Evolutionary conservation across 768 basidiomycete genomes (phyloP).

Genomic region (Lentinula aciculospora): DNA sequence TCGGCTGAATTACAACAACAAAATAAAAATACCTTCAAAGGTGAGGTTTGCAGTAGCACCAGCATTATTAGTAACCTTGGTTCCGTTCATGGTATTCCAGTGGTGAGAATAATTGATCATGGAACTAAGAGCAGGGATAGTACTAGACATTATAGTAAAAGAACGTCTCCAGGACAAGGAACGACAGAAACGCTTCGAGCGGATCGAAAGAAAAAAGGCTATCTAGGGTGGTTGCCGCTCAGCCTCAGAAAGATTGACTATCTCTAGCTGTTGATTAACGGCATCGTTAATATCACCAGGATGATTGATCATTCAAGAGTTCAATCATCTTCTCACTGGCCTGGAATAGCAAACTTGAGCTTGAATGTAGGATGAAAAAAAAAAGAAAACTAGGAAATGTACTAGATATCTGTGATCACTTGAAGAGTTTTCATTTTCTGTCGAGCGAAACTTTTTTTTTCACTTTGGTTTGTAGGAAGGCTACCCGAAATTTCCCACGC

Average conservation of each 20-base stretch:
- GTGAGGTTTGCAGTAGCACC: background rate
- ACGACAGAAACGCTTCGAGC: background rate
- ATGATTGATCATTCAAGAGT: background rate
- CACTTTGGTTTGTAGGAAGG: too few relatives aligned
- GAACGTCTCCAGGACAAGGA: conserved; percentile 1
- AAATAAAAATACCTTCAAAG: background rate
- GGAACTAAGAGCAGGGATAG: background rate
- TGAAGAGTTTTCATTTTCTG: too few relatives aligned
- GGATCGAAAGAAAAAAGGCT: background rate
- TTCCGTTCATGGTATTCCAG: background rate
- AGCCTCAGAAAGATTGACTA: background rate
- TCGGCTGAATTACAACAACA: background rate
- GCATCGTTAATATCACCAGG: background rate
- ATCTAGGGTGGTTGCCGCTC: background rate
- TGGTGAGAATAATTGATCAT: background rate
- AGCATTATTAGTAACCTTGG: background rate
- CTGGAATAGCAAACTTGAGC: too few relatives aligned
- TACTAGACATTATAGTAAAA: background rate
- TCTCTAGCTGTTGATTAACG: background rate
- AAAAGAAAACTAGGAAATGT: too few relatives aligned
- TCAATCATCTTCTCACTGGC: too few relatives aligned
- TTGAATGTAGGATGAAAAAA: too few relatives aligned
- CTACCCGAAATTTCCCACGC: too few relatives aligned
- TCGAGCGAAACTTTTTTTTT: too few relatives aligned
- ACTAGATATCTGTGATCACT: too few relatives aligned